Evolutionary conservation across 371 early-diverging fungal genomes (phyloP).

Genomic region (Mortierella sp.): DNA sequence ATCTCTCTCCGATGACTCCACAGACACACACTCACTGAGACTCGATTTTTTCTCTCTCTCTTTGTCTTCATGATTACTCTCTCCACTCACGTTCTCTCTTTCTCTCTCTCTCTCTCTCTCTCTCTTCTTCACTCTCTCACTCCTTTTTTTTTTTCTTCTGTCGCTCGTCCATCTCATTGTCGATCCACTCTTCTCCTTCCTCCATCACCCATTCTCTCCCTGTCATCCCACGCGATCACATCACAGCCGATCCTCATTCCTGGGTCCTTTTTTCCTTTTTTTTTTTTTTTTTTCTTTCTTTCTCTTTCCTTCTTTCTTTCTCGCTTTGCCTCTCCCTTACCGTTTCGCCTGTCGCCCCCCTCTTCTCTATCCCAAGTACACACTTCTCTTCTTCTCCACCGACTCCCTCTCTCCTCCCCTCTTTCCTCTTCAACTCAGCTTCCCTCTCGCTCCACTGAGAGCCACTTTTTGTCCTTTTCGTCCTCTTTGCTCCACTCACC

Average conservation of each 20-base stretch:
- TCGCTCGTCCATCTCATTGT: neutral
- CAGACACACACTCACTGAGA: neutral
- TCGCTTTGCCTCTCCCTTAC: conserved; percentile 3
- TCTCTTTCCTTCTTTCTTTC: neutral
- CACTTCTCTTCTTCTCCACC: neutral
- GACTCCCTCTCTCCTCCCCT: neutral
- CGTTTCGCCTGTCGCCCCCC: neutral
- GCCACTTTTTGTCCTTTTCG: neutral
- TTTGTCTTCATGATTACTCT: neutral
- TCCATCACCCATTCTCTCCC: neutral
- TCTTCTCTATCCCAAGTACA: neutral
- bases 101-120: neutral
- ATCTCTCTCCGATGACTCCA: neutral
- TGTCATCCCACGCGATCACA: conserved; percentile 1
- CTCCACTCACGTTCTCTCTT: neutral
- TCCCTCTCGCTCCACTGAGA: neutral
- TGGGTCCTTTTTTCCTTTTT: neutral
- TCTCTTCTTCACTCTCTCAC: neutral
- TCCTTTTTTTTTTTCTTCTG: neutral
- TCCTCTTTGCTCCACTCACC: neutral
- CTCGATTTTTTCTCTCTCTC: neutral
- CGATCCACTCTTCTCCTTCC: too few relatives aligned
- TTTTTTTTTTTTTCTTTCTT: neutral
- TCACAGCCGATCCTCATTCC: neutral
- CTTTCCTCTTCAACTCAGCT: neutral